Base-by-base conservation (phyloP, 2,329 filamentous ascomycete species). In the Zasmidium cellare region DNA sequence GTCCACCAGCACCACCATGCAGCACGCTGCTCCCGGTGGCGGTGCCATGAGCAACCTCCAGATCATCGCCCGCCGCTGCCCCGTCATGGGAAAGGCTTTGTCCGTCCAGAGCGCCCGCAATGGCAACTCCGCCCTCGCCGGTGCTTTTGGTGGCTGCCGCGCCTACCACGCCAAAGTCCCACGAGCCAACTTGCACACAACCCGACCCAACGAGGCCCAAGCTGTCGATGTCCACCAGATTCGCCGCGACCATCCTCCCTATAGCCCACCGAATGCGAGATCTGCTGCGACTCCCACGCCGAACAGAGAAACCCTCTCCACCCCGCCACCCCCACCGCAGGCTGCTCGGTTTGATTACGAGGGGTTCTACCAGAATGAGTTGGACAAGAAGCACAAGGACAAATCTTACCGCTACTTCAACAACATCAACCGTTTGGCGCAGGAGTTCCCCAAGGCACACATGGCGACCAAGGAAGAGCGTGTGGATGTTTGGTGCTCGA, bases 391-490 rank as follows among this genome's bases (percentile, higher is more conserved):
- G 81, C 94, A 96, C 84, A 92, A 96, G 83, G 94, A 99, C 83
- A 97, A 97, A 81, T 97, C 92, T 53, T 99, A 99, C 81, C 91
- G 94, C 72, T 97, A 97, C 81, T 99, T 99, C 82, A 99, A 99
- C 84, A 99, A 99, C 82, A 99, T 99, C 86, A 99, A 99, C 73
- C 92, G 94, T 35, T 83, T 99, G 60, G 94, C 94, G 65, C 91
- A 94, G 79, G 91, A 97, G 65, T 99, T 99, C 63, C 94, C 94
- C 25, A 90, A 90, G 64, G 94, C 94, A 47, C 94, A 99, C 76
- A 96, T 96, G 83, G 84, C 90, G 16, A 86, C 83, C 58, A 84
- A 86, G 71, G 87, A 93, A 59, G 91, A 97, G 65, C 86, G 86
- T 53, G 94, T 99, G 57, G 96, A 93, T 1, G 94, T 99, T 22